Evolutionary conservation across 2,329 filamentous ascomycete genomes (phyloP).

Genomic region (Pseudocercospora crystallina): DNA sequence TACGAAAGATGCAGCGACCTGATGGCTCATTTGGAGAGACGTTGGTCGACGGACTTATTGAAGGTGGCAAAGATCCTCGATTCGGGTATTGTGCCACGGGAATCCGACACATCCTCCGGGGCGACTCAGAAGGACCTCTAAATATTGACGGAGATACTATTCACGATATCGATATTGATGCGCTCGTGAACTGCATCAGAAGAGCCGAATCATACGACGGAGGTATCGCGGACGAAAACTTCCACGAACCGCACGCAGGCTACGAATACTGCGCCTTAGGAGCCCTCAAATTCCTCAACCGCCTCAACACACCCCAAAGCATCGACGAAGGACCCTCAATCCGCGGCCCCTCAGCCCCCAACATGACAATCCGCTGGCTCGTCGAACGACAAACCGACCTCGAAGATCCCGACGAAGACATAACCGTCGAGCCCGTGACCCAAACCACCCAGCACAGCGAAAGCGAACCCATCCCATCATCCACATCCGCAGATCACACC

Average conservation of each 20-base stretch:
- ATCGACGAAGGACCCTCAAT: conserved; percentile 7
- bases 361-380: conserved; percentile 47
- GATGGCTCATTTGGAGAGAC: conserved; percentile 94
- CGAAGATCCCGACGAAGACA: conserved; percentile 41
- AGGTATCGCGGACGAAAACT: conserved; percentile 74
- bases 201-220: conserved; percentile 75
- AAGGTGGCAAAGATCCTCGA: conserved; percentile 79
- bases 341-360: conserved; percentile 39
- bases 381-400: conserved; percentile 46
- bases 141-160: conserved; percentile 56
- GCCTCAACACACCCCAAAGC: conserved; percentile 41
- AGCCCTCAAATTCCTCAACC: conserved; percentile 72
- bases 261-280: conserved; percentile 87
- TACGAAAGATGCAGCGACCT: conserved; percentile 70
- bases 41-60: conserved; percentile 60
- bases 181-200: conserved; percentile 69
- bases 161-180: conserved; percentile 72
- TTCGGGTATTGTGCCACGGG: conserved; percentile 84
- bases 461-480: too few relatives aligned
- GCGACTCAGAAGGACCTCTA: conserved; percentile 49
- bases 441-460: too few relatives aligned
- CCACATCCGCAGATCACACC: too few relatives aligned
- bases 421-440: conserved; percentile 2
- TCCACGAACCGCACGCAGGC: conserved; percentile 83
- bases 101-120: conserved; percentile 75